Conservation (phyloP, 345 rosid genomes). For the Eucalyptus regnans region DNA sequence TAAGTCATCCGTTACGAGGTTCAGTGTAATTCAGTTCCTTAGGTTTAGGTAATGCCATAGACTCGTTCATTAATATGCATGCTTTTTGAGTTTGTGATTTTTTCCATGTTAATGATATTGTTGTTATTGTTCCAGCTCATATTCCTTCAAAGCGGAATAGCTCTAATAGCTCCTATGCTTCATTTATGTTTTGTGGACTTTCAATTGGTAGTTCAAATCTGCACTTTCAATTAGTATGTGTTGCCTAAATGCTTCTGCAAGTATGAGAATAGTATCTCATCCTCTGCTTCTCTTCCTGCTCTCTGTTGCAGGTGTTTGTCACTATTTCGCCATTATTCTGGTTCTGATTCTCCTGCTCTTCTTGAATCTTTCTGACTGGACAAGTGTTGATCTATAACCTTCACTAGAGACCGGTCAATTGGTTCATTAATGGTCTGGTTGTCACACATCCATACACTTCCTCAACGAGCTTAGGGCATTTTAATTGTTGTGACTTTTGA, state of each 20-base stretch:
- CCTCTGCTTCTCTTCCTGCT: background rate
- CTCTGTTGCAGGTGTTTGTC: background rate
- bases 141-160: background rate
- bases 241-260: background rate
- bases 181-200: background rate
- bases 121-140: background rate
- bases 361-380: background rate
- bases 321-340: background rate
- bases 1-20: background rate
- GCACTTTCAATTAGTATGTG: background rate
- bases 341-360: background rate
- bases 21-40: background rate
- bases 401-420: background rate
- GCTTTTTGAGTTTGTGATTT: background rate
- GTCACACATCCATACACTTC: background rate
- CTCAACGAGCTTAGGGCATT: background rate
- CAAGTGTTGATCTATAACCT: background rate
- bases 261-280: background rate
- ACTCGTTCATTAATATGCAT: background rate
- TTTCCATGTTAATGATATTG: background rate
- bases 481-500: background rate
- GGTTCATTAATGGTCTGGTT: background rate
- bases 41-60: background rate
- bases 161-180: background rate
- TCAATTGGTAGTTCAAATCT: background rate